Conservation (phyloP, 2,329 filamentous ascomycete genomes). For the Colletotrichum incanum region DNA sequence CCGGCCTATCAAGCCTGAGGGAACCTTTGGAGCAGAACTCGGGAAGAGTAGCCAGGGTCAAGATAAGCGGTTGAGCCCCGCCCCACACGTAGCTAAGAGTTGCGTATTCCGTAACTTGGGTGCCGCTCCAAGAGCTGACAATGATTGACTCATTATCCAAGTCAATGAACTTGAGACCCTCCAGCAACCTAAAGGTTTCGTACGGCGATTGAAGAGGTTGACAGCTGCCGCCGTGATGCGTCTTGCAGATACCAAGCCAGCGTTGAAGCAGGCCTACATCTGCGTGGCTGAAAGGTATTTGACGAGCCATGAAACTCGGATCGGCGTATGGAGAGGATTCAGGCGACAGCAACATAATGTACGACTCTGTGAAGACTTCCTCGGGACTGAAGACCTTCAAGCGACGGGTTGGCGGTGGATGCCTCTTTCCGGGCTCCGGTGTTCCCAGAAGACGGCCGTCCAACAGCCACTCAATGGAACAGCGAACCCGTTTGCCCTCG, state of each 20-base stretch:
- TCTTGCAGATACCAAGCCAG: conserved; percentile 2
- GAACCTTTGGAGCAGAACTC: not conserved
- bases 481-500: not conserved
- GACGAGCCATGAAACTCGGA: not conserved
- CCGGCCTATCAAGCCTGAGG: not conserved
- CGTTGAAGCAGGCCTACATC: not conserved
- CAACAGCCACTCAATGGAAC: not conserved
- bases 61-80: not conserved
- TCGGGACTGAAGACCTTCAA: too few species aligned
- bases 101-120: not conserved
- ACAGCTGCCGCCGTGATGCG: not conserved
- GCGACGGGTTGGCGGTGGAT: too few species aligned
- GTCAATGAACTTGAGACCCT: conserved; percentile 9
- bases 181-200: not conserved
- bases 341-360: too few species aligned
- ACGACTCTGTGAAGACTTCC: too few species aligned
- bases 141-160: not conserved
- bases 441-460: not conserved
- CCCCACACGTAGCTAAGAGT: conserved; percentile 13
- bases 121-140: not conserved
- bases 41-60: not conserved
- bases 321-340: too few species aligned
- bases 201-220: not conserved
- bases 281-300: not conserved
- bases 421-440: too few species aligned